Percentiles rank a stretch among this genome's conserved stretches.
Evolutionary conservation across 768 basidiomycete genomes (phyloP).

Genomic region (Termitomyces sp.): DNA sequence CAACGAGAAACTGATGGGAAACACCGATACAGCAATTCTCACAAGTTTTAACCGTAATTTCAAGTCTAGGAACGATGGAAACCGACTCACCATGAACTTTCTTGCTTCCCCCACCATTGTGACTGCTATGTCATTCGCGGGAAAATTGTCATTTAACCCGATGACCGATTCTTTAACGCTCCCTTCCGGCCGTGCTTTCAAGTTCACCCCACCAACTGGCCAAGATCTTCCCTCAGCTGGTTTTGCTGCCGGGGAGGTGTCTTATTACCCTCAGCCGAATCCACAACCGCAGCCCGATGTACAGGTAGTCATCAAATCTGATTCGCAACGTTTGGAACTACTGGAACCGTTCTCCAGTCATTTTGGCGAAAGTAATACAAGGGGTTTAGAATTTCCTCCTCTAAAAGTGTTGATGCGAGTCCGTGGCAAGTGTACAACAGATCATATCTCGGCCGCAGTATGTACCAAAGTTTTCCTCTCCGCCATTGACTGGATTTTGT

Average conservation of each 20-base stretch:
- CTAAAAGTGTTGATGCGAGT: slow-evolving; percentile 88
- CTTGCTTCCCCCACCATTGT: slow-evolving; percentile 95
- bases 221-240: slow-evolving; percentile 80
- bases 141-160: slow-evolving; percentile 91
- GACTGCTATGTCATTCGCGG: slow-evolving; percentile 96
- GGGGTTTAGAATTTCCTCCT: slow-evolving; percentile 70
- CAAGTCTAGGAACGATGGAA: slow-evolving; percentile 97
- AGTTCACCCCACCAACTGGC: slow-evolving; percentile 79
- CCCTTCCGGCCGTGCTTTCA: slow-evolving; percentile 74
- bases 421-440: slow-evolving; percentile 98
- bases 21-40: slow-evolving; percentile 64
- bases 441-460: slow-evolving; percentile 96
- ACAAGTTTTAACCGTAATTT: slow-evolving; percentile 92
- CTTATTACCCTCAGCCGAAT: slow-evolving; percentile 71
- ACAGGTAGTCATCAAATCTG: slow-evolving; percentile 68
- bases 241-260: slow-evolving; percentile 68
- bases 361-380: slow-evolving; percentile 50
- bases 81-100: slow-evolving; percentile 94
- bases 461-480: slow-evolving; percentile 19
- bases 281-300: slow-evolving; percentile 77
- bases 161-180: slow-evolving; percentile 65
- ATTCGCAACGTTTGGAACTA: slow-evolving; percentile 82
- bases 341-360: slow-evolving; percentile 81
- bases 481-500: slow-evolving; percentile 1
- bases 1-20: slow-evolving; percentile 1